These are phyloP conservation scores for Kewa caespitosa DNA, from an alignment of 179 eudicot species.

Conservation along the genomic window DNA sequence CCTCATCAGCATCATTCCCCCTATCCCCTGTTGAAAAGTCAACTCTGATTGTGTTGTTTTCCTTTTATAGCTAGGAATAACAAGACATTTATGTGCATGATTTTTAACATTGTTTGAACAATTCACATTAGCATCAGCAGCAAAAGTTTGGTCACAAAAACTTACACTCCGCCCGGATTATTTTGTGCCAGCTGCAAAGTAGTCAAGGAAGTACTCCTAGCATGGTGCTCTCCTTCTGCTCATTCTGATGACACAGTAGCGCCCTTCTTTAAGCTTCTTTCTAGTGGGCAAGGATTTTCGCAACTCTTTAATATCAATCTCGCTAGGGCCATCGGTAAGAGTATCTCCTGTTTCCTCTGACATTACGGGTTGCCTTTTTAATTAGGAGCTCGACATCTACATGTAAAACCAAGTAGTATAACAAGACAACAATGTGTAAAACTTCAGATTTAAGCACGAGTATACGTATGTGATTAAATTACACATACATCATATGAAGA, in stretches of 20 bases:
- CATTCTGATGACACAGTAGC: background rate
- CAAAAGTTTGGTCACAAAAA: background rate
- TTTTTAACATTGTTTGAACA: background rate
- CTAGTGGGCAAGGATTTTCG: background rate
- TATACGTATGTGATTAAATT: too few species aligned
- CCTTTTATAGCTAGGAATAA: background rate
- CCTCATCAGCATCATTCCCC: background rate
- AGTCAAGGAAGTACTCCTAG: background rate
- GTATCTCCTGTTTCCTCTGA: background rate
- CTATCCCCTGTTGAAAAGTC: background rate
- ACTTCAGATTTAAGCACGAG: too few species aligned
- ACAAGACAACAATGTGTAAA: too few species aligned
- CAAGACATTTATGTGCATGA: background rate
- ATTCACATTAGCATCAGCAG: background rate
- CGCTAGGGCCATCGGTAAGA: background rate
- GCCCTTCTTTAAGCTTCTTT: background rate
- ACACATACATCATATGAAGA: too few species aligned
- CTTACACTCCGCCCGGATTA: background rate
- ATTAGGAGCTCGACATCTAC: slow-evolving; percentile 12
- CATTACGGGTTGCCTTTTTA: background rate
- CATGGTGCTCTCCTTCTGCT: background rate
- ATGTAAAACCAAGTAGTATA: too few species aligned
- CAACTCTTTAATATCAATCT: background rate
- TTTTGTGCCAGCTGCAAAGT: background rate
- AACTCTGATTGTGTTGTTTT: background rate